Evolutionary conservation across 176 grass and related monocot genomes (phyloP), one percentile per base, ranked within the genome.

Genomic region (Cenchrus americanus): DNA sequence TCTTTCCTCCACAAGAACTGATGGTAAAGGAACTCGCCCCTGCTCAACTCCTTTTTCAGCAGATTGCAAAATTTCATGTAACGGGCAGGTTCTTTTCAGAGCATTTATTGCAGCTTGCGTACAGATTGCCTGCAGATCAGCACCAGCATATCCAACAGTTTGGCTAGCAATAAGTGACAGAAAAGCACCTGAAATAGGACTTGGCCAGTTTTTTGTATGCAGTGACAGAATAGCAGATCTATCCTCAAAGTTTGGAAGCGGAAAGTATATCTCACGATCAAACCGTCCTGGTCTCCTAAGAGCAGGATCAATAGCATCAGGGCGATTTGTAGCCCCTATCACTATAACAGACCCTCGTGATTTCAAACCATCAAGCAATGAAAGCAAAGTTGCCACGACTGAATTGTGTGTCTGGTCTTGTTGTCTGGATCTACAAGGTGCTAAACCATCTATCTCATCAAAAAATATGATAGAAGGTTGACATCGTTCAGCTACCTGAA

Each of bases 321-420:
- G 96, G 37, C 93, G 93, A 85, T 98, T 98, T 11, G 93, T 98
- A 60, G 96, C 93, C 62, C 93, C 96, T 51, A 98, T 98, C 69
- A 98, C 96, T 87, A 98, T 85, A 88, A 98, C 96, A 14, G 96
- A 98, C 50, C 96, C 96, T 30, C 93, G 87, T 86, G 93, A 93
- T 90, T 98, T 98, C 80, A 98, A 90, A 63, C 96, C 96, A 90
- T 98, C 93, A 88, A 98, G 93, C 64, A 98, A 89, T 30, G 91
- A 98, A 58, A 98, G 93, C 65, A 98, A 89, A 85, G 93, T 98
- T 0, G 96, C 91, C 64, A 98, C 96, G 83, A 98, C 96, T 77
- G 96, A 98, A 85, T 98, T 98, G 71, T 98, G 96, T 75, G 96
- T 98, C 75, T 98, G 93, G 69, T 98, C 96, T 91, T 93, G 93